Base-by-base conservation (phyloP, 352 stramenopile genomes). In the Phytophthora palmivora region DNA sequence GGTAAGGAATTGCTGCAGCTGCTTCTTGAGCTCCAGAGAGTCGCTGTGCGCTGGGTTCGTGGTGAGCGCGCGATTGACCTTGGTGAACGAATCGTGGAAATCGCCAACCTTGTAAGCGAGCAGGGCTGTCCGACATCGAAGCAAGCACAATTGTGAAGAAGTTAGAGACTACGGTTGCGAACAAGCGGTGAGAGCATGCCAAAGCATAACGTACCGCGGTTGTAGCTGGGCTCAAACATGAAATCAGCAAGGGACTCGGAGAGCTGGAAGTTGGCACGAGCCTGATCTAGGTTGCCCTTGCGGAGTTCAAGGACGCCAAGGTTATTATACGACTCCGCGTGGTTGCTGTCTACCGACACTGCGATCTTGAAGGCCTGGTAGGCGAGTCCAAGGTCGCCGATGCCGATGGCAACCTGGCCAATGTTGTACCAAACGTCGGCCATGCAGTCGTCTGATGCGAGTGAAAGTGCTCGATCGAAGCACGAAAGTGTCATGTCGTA, bases 351-450 rank as follows among this genome's bases (percentile, higher is more conserved):
- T 8, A 97, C 83, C 0, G 91, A 91, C 15, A 98, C 79, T 11
- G 92, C 87, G 34, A 98, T 89, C 74, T 98, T 98, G 72, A 98
- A 97, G 6, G 89, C 88, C 70, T 98, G 92, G 74, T 97, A 98
- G 11, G 92, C 94, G 30, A 98, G 76, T 4, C 88, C 92, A 16
- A 98, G 63, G 70, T 98, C 94, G 21, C 93, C 93, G 33, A 98
- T 95, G 63, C 89, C 90, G 36, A 98, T 89, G 7, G 85, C 94
- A 28, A 98, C 88, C 50, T 98, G 93, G 1, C 91, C 94, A 28
- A 98, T 79, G 70, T 98, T 98, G 79, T 97, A 98, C 94, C 94
- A 98, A 24, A 98, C 78, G 72, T 98, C 92, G 24, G 88, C 89
- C 74, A 96, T 94, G 51, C 76, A 86, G 54, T 97, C 91, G 72